These are phyloP conservation scores for Fraxinus platypoda DNA, from an alignment of 305 asterid genomes.

Conservation along the genomic window DNA sequence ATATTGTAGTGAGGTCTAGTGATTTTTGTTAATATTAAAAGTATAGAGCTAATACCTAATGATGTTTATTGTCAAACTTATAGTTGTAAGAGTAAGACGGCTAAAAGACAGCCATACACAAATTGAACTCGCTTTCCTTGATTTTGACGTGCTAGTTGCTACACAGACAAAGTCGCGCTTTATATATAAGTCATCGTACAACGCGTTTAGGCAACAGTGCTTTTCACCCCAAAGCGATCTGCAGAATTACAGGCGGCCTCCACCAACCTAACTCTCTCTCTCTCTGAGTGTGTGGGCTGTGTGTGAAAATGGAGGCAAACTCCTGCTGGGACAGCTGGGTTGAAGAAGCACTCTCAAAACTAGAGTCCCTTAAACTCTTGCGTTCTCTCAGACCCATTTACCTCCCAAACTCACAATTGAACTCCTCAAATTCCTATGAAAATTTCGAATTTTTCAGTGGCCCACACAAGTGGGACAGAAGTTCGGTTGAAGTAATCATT, in stretches of 20 bases:
- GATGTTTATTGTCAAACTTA: not conserved
- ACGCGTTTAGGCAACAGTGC: not conserved
- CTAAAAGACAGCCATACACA: too few species aligned
- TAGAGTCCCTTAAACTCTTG: conserved; percentile 56
- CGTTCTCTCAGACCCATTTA: conserved; percentile 94
- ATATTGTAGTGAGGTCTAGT: too few species aligned
- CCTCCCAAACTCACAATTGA: conserved; percentile 27
- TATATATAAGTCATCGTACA: not conserved
- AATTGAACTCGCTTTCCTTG: not conserved
- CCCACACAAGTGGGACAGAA: conserved; percentile 76
- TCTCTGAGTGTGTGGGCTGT: not conserved
- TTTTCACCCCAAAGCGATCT: not conserved
- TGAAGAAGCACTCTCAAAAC: conserved; percentile 57
- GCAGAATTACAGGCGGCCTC: not conserved
- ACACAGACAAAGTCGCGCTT: not conserved
- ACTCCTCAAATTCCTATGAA: conserved; percentile 16
- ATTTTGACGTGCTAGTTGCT: not conserved
- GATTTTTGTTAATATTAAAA: too few species aligned
- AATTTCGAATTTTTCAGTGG: conserved; percentile 47
- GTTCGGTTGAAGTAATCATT: conserved; percentile 64
- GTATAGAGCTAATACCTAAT: too few species aligned
- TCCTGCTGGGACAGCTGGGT: conserved; percentile 68
- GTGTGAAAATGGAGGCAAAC: conserved; percentile 36
- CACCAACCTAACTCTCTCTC: not conserved
- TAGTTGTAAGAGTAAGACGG: not conserved